Percentiles rank a stretch among this genome's conserved stretches.
phyloP scores from a whole-genome alignment of 129 eudicot species.

The Rutidosis leptorrhynchoides region DNA sequence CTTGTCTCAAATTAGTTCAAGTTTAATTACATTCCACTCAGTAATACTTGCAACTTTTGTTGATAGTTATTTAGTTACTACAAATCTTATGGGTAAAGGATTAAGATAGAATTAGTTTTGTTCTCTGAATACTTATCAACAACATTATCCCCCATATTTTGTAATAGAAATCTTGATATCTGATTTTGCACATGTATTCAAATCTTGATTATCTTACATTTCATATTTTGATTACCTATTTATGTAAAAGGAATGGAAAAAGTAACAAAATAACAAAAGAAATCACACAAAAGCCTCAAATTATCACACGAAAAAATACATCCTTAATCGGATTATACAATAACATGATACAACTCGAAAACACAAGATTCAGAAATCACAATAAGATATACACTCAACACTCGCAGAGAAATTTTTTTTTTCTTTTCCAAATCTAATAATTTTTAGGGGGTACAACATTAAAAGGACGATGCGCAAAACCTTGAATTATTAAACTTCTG shows the following conservation, averaged over 20 bases:
- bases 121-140: slow-evolving; percentile 27
- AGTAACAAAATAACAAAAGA: not conserved
- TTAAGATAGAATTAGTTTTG: slow-evolving; percentile 29
- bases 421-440: slow-evolving; percentile 27
- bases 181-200: too few species aligned
- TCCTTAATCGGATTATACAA: slow-evolving; percentile 31
- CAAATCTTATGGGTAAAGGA: slow-evolving; percentile 28
- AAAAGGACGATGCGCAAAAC: slow-evolving; percentile 3
- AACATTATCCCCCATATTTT: slow-evolving; percentile 31
- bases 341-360: slow-evolving; percentile 25
- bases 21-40: slow-evolving; percentile 13
- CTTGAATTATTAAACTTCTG: slow-evolving; percentile 23
- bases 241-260: not conserved
- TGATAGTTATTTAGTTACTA: slow-evolving; percentile 19
- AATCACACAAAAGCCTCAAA: slow-evolving; percentile 33
- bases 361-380: slow-evolving; percentile 22
- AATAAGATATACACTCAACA: slow-evolving; percentile 33
- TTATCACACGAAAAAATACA: slow-evolving; percentile 31
- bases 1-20: slow-evolving; percentile 27
- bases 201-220: too few species aligned
- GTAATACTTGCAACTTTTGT: slow-evolving; percentile 25
- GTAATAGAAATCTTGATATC: slow-evolving; percentile 25
- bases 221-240: too few species aligned
- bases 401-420: slow-evolving; percentile 19
- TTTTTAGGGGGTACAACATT: slow-evolving; percentile 28